Evolutionary conservation across 1,139 yeast genomes (phyloP), one percentile per base, ranked within the genome.

Genomic region (Suhomyces bribrorum): DNA sequence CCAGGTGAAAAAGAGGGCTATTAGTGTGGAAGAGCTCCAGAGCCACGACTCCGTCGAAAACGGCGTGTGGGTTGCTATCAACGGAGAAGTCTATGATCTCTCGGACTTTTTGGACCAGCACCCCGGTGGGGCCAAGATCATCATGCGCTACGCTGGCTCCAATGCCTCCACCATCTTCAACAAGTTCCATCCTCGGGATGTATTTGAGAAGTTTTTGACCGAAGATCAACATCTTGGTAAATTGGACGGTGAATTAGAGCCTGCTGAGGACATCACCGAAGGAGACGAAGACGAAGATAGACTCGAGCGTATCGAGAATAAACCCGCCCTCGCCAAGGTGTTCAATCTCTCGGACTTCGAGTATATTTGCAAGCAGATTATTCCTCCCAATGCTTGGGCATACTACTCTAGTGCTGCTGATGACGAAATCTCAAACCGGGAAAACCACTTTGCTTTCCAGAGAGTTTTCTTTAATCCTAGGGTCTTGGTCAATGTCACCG

Each of bases 391-490:
- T 16, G 96, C 95, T 0, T 86, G 96, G 92, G 92, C 90, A 7
- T 90, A 90, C 62, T 90, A 88, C 59, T 84, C 95, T 1, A 82
- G 92, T 29, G 97, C 94, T 6, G 77, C 95, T 29, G 97, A 90
- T 60, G 97, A 90, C 60, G 97, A 90, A 64, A 80, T 90, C 49
- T 76, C 96, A 1, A 62, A 87, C 56, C 75, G 97, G 48, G 96
- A 89, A 56, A 90, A 90, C 64, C 97, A 89, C 57, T 73, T 82
- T 42, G 90, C 96, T 3, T 90, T 80, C 64, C 96, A 87, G 52
- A 73, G 95, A 37, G 76, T 89, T 36, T 88, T 84, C 66, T 90
- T 90, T 72, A 82, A 83, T 48, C 97, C 97, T 14, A 71, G 78
- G 41, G 72, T 89, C n/a, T 69, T 90, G 44, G 86, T 88, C 5